Base-by-base conservation (phyloP, 139 green algal genomes). In the Bryopsis sp. region DNA sequence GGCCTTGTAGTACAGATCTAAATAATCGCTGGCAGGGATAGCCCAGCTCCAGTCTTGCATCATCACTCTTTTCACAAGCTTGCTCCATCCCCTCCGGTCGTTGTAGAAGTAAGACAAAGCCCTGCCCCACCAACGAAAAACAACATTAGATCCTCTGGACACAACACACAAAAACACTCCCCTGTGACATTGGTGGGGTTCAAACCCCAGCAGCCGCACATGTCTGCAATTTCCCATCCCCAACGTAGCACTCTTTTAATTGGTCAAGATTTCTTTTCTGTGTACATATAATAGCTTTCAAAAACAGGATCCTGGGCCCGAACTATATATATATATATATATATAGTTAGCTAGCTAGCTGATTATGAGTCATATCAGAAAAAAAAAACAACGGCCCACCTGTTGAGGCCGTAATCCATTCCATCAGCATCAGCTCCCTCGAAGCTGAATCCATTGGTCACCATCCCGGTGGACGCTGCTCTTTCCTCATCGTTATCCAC, bases 1-100 rank as follows among this genome's bases (percentile, higher is more conserved):
- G 0, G 88, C 86, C 62, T 85, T 85, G 78, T 97, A 91, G 78
- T 98, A 99, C 2, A 99, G 82, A 77, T 97, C 89, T 2, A 99
- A 79, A 76, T 99, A 99, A 68, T 97, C 93, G 7, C 94, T 72
- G 0, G 93, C 89, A 0, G 94, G 94, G 24, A 79, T 78, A 75
- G 86, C 85, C 94, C 94, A 99, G 68, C 67, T 86, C 92, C 92
- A 99, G 79, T 99, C 94, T 67, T 95, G 39, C 38, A 73, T 35
- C 89, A 95, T 95, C 47, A 81, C 73, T 0, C 73, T 46, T 37
- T 57, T 35, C n/a, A 71, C 57, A 70, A 95, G 79, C 37, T 73
- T 38, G 32, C 76, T 71, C 86, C 86, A 97, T 59, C 65, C 78
- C 15, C 46, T 43, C 39, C 36, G 36, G 48, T 80, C 74, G 11